Conservation (phyloP, 129 eudicot species). For the Erigeron canadensis region DNA sequence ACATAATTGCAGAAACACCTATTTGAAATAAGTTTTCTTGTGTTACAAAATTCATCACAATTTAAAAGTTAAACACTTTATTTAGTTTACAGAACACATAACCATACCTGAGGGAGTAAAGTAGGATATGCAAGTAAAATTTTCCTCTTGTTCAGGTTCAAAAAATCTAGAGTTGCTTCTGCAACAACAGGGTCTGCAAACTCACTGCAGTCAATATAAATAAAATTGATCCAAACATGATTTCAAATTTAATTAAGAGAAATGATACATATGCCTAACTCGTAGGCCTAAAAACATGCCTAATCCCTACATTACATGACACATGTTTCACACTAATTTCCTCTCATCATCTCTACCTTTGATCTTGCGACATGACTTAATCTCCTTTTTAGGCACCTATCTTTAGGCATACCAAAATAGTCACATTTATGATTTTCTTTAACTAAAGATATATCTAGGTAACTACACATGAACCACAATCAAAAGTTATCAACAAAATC, state of each 20-base stretch:
- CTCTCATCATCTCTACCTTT: too few species aligned
- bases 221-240: background rate
- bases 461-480: too few species aligned
- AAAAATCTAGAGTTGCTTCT: slow-evolving; percentile 80
- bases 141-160: slow-evolving; percentile 63
- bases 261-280: too few species aligned
- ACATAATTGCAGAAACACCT: background rate
- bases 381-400: too few species aligned
- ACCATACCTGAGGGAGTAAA: slow-evolving; percentile 80
- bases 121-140: slow-evolving; percentile 60
- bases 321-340: too few species aligned
- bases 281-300: too few species aligned
- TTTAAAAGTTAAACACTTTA: background rate
- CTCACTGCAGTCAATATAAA: slow-evolving; percentile 64
- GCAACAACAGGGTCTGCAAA: slow-evolving; percentile 95
- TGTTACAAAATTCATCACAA: slow-evolving; percentile 6
- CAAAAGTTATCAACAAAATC: too few species aligned
- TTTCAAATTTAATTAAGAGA: background rate
- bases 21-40: background rate
- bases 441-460: too few species aligned
- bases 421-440: too few species aligned
- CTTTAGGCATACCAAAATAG: too few species aligned
- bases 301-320: too few species aligned
- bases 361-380: too few species aligned
- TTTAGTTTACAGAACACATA: background rate